Conservation (phyloP, 768 basidiomycete genomes). For the Tubosaeta sp. region DNA sequence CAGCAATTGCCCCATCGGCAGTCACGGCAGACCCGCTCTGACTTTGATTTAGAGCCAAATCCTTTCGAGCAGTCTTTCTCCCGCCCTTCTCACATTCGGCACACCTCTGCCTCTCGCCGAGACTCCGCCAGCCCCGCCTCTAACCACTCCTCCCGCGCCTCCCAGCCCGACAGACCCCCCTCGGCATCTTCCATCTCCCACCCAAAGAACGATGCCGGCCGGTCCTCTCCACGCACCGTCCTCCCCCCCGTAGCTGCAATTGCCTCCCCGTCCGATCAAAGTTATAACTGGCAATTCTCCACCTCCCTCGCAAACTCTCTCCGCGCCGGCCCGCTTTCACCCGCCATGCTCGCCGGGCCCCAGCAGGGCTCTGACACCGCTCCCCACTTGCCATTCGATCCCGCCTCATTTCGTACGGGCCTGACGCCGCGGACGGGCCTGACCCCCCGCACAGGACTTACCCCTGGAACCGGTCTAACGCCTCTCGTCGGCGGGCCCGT, state of each 20-base stretch:
- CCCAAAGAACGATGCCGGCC: conserved; percentile 29
- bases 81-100: conserved; percentile 49
- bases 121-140: conserved; percentile 32
- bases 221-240: conserved; percentile 56
- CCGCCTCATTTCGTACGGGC: conserved; percentile 73
- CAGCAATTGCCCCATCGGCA: conserved; percentile 16
- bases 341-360: conserved; percentile 93
- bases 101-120: conserved; percentile 33
- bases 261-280: conserved; percentile 49
- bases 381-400: conserved; percentile 55
- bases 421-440: conserved; percentile 85
- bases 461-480: conserved; percentile 71
- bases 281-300: conserved; percentile 59
- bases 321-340: conserved; percentile 89
- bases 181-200: conserved; percentile 32
- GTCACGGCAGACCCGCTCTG: conserved; percentile 50
- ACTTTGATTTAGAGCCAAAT: conserved; percentile 81
- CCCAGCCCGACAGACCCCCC: conserved; percentile 29
- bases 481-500: conserved; percentile 72
- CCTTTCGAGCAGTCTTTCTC: conserved; percentile 96
- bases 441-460: conserved; percentile 81
- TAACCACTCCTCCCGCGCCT: conserved; percentile 36
- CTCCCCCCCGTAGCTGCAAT: conserved; percentile 81
- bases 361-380: conserved; percentile 44
- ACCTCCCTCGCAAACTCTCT: conserved; percentile 69